phyloP scores from a whole-genome alignment of 257 asterid species.

The Solanum dulcamara region DNA sequence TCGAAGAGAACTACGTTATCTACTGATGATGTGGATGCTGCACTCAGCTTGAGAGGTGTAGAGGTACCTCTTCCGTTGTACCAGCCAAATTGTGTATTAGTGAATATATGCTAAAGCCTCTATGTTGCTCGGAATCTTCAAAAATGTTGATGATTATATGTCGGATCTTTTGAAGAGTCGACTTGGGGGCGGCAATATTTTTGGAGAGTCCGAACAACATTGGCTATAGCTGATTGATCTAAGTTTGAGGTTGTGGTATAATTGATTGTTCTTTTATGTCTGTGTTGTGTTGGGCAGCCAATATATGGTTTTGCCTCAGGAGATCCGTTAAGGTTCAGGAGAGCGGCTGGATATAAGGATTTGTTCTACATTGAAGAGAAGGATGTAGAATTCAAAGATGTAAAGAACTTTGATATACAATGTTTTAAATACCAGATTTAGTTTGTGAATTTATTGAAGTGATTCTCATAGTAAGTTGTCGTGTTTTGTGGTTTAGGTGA shows the following conservation, averaged over 20 bases:
- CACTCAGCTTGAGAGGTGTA: slow-evolving; percentile 68
- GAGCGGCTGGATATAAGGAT: slow-evolving; percentile 92
- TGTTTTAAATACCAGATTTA: not conserved
- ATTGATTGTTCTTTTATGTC: not conserved
- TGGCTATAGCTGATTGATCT: not conserved
- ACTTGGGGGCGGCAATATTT: not conserved
- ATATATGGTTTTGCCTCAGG: slow-evolving; percentile 88
- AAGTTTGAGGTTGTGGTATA: not conserved
- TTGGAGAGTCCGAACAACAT: not conserved
- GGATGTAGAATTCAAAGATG: slow-evolving; percentile 93
- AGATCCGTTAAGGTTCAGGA: slow-evolving; percentile 71
- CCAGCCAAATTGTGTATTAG: not conserved
- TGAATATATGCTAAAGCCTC: not conserved
- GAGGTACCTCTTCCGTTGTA: slow-evolving; percentile 38
- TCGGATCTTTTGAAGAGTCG: not conserved
- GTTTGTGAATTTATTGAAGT: not conserved
- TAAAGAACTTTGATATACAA: slow-evolving; percentile 5
- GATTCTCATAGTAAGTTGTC: not conserved
- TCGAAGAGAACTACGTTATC: slow-evolving; percentile 84
- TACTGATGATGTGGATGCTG: slow-evolving; percentile 85
- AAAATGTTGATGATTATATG: not conserved
- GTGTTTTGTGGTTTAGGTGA: slow-evolving; percentile 38
- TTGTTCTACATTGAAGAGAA: slow-evolving; percentile 80
- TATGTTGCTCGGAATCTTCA: not conserved
- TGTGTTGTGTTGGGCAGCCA: slow-evolving; percentile 34